Percentiles rank a stretch among this genome's conserved stretches.
These are phyloP conservation scores for Psilocybe cubensis DNA, from an alignment of 768 basidiomycete species.

Conservation along the genomic window DNA sequence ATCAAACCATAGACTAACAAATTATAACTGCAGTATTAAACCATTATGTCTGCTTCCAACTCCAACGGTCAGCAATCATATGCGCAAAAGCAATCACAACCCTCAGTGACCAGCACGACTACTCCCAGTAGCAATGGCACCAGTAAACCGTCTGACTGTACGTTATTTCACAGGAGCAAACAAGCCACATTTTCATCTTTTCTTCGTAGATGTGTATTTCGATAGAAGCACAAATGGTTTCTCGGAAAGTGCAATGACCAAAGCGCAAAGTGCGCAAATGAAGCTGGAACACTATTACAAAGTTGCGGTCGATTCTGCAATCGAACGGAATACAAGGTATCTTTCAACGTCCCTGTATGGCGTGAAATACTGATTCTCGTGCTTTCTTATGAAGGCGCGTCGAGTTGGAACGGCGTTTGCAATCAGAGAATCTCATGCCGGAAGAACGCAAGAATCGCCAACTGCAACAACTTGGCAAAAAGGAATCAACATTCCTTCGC, in stretches of 20 bases:
- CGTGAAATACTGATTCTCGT: background rate
- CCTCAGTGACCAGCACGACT: background rate
- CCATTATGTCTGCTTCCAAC: slow-evolving; percentile 11
- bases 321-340: slow-evolving; percentile 91
- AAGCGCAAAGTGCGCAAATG: slow-evolving; percentile 89
- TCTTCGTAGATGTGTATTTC: slow-evolving; percentile 81
- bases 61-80: slow-evolving; percentile 7
- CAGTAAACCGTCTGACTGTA: slow-evolving; percentile 37
- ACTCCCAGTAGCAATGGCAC: slow-evolving; percentile 10
- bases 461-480: slow-evolving; percentile 80
- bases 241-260: slow-evolving; percentile 79
- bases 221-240: slow-evolving; percentile 78
- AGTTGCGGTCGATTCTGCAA: slow-evolving; percentile 92
- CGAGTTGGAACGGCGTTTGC: slow-evolving; percentile 82
- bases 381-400: slow-evolving; percentile 62
- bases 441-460: slow-evolving; percentile 90
- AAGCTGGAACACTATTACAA: slow-evolving; percentile 98
- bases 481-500: slow-evolving; percentile 88
- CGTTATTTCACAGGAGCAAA: slow-evolving; percentile 12
- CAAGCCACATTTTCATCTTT: slow-evolving; percentile 1
- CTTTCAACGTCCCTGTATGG: slow-evolving; percentile 6
- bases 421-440: slow-evolving; percentile 66
- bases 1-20: background rate
- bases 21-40: background rate
- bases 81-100: slow-evolving; percentile 16